Evolutionary conservation across 1,284 basidiomycete genomes (phyloP).

Genomic region (Ustilago trichophora): DNA sequence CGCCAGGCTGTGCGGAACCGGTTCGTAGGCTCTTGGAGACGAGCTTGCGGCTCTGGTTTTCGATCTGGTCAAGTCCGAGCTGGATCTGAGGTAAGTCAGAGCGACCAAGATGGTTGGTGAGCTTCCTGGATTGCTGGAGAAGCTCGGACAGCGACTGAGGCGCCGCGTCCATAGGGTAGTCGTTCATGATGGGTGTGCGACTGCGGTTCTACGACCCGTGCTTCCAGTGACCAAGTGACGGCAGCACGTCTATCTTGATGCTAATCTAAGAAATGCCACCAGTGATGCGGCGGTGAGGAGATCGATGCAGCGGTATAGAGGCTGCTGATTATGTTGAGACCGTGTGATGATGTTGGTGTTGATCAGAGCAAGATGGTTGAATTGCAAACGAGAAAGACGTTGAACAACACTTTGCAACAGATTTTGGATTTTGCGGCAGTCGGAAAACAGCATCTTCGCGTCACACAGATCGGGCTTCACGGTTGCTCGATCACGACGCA

Average conservation of each 20-base stretch:
- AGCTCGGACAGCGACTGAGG: slow-evolving; percentile 61
- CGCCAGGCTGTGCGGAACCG: slow-evolving; percentile 72
- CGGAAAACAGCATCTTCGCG: slow-evolving; percentile 10
- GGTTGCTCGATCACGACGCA: slow-evolving; percentile 15
- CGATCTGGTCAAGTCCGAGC: slow-evolving; percentile 88
- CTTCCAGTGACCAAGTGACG: too few species aligned
- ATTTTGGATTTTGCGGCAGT: slow-evolving; percentile 11
- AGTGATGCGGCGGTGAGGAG: too few species aligned
- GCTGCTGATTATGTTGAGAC: too few species aligned
- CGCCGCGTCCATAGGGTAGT: slow-evolving; percentile 50
- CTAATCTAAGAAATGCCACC: too few species aligned
- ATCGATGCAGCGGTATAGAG: too few species aligned
- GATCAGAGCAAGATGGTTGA: slow-evolving; percentile 5
- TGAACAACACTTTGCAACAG: slow-evolving; percentile 10
- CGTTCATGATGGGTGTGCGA: slow-evolving; percentile 29
- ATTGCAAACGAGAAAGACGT: neutral
- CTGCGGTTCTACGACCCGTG: neutral
- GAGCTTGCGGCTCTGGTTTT: slow-evolving; percentile 73
- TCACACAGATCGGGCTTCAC: neutral
- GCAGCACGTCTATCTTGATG: too few species aligned
- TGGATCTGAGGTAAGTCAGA: slow-evolving; percentile 83
- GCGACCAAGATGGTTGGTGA: slow-evolving; percentile 62
- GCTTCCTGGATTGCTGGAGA: slow-evolving; percentile 62
- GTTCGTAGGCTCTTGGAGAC: slow-evolving; percentile 55
- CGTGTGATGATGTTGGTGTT: slow-evolving; percentile 1